Evolutionary conservation across 2,329 filamentous ascomycete species (phyloP).

Genomic region (Fragosphaeria purpurea): DNA sequence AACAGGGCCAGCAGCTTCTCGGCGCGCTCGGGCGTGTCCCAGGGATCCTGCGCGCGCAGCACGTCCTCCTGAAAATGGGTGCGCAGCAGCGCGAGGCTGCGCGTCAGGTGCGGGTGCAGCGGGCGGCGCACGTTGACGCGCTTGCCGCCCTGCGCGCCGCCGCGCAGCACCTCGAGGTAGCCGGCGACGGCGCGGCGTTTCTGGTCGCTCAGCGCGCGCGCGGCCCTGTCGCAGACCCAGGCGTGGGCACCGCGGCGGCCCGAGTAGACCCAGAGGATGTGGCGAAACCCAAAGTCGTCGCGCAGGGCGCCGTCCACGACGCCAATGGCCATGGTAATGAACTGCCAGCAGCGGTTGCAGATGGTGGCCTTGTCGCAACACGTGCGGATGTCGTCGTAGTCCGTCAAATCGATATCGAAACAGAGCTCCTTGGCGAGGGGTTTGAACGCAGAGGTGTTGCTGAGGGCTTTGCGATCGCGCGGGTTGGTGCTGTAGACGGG

Average conservation of each 20-base stretch:
- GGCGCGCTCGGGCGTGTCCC: constrained; percentile 58
- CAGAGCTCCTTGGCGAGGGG: constrained; percentile 89
- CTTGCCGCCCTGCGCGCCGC: constrained; percentile 76
- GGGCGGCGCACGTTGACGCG: constrained; percentile 76
- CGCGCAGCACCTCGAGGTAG: constrained; percentile 84
- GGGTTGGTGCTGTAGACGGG: constrained; percentile 95
- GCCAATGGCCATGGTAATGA: constrained; percentile 96
- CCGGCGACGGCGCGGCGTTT: constrained; percentile 76
- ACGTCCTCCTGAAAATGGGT: constrained; percentile 77
- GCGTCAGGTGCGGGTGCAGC: constrained; percentile 80
- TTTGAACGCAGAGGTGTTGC: constrained; percentile 71
- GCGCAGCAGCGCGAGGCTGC: constrained; percentile 77
- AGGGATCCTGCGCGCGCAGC: constrained; percentile 77
- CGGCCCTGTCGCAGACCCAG: constrained; percentile 91
- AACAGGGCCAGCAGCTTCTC: constrained; percentile 75
- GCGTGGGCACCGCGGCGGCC: constrained; percentile 93
- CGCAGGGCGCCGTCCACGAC: constrained; percentile 78
- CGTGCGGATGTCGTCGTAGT: constrained; percentile 93
- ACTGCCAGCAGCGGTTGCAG: constrained; percentile 89
- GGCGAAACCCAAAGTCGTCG: constrained; percentile 92
- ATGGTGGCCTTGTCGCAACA: constrained; percentile 93
- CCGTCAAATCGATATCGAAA: constrained; percentile 98
- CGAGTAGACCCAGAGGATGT: constrained; percentile 98
- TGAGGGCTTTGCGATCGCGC: constrained; percentile 79
- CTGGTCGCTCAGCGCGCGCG: constrained; percentile 73